Base-by-base conservation (phyloP, 192 early-diverging fungal genomes). In the Coemansia aciculifera region DNA sequence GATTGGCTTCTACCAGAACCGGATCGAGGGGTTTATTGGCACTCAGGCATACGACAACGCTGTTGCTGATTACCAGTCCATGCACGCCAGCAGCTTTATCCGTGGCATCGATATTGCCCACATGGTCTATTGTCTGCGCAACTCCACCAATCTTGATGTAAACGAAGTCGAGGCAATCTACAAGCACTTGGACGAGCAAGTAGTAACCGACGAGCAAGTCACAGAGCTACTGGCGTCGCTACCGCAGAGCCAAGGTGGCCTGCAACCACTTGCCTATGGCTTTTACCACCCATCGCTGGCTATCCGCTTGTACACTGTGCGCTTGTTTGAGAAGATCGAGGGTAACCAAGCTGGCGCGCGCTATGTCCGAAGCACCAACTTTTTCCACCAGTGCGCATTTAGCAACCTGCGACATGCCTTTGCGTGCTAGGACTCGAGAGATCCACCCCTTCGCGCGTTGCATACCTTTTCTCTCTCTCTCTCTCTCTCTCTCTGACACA, bases 11-110 rank as follows among this genome's bases (percentile, higher is more conserved):
- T 88, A 93, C 81, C 72, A 88, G 39, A 87, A 86, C 56, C 80
- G 94, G 56, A 93, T 96, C 49, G 94, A 96, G 77, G 96, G 93
- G 8, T 98, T 95, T 86, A 83, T 92, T 13, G 74, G 80, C 32
- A 93, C 93, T 0, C 89, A 87, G 36, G 87, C 89, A 0, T 96
- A 93, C 79, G 78, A 87, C 74, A 88, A 92, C 67, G 61, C 72
- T 24, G 59, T 64, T n/a, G 72, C 89, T 73, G 90, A 93, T 74
- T 88, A 89, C 69, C 72, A 84, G 67, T 71, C 79, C 6, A 81
- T 79, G 77, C 71, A 90, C 56, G 76, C 85, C 24, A 74, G 72
- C 42, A 74, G 88, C 43, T 84, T 85, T 15, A 87, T 93, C 23
- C 76, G 80, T 59, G 76, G 86, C 44, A 77, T 93, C 74, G 93